Conservation (phyloP, 768 basidiomycete genomes). For the Boletus bicolor region DNA sequence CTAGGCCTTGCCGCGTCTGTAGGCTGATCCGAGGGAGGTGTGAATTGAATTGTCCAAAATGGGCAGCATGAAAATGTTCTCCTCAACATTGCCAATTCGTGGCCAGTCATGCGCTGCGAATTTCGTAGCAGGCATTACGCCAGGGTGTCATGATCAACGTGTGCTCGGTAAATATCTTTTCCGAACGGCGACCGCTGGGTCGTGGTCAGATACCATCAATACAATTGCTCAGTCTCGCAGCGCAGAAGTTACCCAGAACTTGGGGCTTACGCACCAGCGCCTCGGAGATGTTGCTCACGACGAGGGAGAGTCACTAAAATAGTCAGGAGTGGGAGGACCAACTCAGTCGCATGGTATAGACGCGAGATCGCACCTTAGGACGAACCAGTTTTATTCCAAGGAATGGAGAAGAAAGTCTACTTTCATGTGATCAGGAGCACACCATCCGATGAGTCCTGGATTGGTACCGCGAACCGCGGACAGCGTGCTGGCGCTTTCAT, state of each 20-base stretch:
- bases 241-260: neutral
- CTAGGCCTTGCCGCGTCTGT: too few relatives aligned
- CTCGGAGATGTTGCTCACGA: neutral
- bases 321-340: neutral
- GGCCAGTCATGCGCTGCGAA: neutral
- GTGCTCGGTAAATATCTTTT: neutral
- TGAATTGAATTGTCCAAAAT: neutral
- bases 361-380: neutral
- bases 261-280: neutral
- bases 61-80: neutral
- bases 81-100: neutral
- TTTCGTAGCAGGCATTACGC: neutral
- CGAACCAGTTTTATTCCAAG: neutral
- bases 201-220: neutral
- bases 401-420: too few relatives aligned
- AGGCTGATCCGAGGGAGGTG: neutral
- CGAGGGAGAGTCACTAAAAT: neutral
- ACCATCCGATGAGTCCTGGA: neutral
- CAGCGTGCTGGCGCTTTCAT: neutral
- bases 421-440: neutral
- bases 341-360: too few relatives aligned
- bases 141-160: neutral
- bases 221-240: neutral
- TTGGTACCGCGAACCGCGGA: neutral
- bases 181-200: neutral